Percentiles rank a stretch among this genome's conserved stretches.
These are phyloP conservation scores for Phanerochaete carnosa DNA, from an alignment of 768 basidiomycete species.

Conservation along the genomic window DNA sequence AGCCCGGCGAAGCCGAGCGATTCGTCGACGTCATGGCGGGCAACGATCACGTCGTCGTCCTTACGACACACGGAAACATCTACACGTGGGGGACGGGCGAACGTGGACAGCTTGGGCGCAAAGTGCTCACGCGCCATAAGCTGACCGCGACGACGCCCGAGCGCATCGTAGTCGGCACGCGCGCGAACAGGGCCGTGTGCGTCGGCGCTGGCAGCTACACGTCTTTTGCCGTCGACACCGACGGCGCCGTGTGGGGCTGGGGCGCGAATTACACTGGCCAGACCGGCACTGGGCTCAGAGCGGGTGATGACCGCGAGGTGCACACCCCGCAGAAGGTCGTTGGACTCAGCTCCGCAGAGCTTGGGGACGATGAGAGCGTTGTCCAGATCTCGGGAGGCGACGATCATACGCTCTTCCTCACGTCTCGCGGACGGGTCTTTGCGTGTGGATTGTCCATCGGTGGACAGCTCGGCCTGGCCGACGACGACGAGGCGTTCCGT, in stretches of 20 bases:
- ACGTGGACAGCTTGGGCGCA: constrained; percentile 87
- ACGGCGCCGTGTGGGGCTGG: constrained; percentile 90
- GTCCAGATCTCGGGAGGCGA: constrained; percentile 80
- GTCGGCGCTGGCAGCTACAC: constrained; percentile 83
- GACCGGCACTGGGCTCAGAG: constrained; percentile 56
- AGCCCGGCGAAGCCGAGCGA: constrained; percentile 64
- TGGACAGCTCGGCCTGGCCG: constrained; percentile 75
- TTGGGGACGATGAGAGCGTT: constrained; percentile 51
- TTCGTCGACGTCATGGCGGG: constrained; percentile 78
- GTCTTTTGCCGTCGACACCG: constrained; percentile 86
- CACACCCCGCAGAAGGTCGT: constrained; percentile 60
- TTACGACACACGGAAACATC: constrained; percentile 85
- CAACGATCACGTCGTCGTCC: constrained; percentile 83
- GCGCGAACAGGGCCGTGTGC: constrained; percentile 58
- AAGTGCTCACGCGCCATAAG: constrained; percentile 83
- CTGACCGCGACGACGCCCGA: constrained; percentile 88
- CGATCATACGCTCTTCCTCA: constrained; percentile 89
- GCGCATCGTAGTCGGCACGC: constrained; percentile 70
- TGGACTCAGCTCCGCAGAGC: constrained; percentile 55
- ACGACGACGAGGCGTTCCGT: constrained; percentile 68
- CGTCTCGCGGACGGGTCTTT: constrained; percentile 78
- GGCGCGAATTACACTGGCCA: constrained; percentile 90
- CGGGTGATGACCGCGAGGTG: constrained; percentile 51
- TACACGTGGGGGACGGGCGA: constrained; percentile 91
- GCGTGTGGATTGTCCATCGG: constrained; percentile 83